Conservation (phyloP, 1,284 basidiomycete genomes). For the Trichosporon faecale region DNA sequence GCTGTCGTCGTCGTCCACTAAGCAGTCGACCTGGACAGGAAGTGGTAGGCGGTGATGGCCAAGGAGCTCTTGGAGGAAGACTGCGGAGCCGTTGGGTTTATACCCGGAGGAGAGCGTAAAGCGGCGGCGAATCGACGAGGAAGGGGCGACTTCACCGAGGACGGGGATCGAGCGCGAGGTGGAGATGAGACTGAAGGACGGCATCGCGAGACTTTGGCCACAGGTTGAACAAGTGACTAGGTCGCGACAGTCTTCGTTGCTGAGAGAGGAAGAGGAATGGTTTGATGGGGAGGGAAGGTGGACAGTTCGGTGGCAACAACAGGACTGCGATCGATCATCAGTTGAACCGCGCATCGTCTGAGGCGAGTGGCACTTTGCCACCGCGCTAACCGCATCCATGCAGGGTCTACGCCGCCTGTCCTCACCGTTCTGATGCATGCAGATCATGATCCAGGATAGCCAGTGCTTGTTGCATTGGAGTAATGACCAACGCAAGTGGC, state of each 20-base stretch:
- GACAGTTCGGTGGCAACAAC: not conserved
- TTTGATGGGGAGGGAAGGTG: not conserved
- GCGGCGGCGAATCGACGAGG: not conserved
- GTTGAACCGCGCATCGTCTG: not conserved
- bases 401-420: too few relatives aligned
- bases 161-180: not conserved
- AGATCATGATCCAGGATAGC: too few relatives aligned
- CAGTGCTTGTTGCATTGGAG: too few relatives aligned
- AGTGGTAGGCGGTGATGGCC: not conserved
- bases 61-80: conserved; percentile 4
- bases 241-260: not conserved
- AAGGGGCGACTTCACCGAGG: not conserved
- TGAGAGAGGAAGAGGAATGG: not conserved
- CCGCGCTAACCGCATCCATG: not conserved
- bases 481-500: too few relatives aligned
- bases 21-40: not conserved
- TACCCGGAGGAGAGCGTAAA: not conserved
- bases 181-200: not conserved
- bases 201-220: not conserved
- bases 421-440: not conserved
- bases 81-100: not conserved
- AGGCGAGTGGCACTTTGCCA: not conserved
- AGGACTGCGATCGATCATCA: not conserved
- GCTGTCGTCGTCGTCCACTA: not conserved
- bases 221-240: not conserved